Evolutionary conservation across 2,329 filamentous ascomycete genomes (phyloP).

Genomic region (Fonsecaea pedrosoi): DNA sequence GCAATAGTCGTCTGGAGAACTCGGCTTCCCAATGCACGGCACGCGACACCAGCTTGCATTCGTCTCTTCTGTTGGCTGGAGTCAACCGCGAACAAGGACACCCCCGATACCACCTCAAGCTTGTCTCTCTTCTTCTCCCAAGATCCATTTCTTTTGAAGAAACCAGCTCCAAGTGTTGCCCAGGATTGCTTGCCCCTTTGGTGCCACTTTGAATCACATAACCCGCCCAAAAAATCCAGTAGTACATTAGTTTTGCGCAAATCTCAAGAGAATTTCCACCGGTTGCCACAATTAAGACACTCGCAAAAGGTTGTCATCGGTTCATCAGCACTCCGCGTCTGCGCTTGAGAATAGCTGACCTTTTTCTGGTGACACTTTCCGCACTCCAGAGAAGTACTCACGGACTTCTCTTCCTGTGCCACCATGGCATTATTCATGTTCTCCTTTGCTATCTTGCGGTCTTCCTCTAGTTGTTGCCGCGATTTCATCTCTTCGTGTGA

Average conservation of each 20-base stretch:
- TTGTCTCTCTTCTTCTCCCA: not conserved
- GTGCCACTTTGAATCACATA: not conserved
- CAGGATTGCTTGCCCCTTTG: not conserved
- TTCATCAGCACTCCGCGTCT: conserved; percentile 94
- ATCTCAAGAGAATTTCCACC: conserved; percentile 47
- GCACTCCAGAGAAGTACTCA: conserved; percentile 86
- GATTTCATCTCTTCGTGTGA: conserved; percentile 89
- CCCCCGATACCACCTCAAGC: not conserved
- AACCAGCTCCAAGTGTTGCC: not conserved
- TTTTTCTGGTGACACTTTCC: conserved; percentile 91
- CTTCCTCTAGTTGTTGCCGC: conserved; percentile 76
- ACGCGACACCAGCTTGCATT: not conserved
- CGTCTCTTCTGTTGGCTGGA: not conserved
- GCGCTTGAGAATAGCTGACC: conserved; percentile 94
- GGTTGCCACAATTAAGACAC: conserved; percentile 56
- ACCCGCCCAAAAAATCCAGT: not conserved
- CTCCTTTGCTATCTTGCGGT: conserved; percentile 79
- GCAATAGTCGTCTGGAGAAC: not conserved
- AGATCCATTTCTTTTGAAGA: not conserved
- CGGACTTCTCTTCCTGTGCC: conserved; percentile 86
- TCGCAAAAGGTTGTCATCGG: conserved; percentile 65
- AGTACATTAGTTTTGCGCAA: not conserved
- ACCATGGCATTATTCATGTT: conserved; percentile 99
- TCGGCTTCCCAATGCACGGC: not conserved
- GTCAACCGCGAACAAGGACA: not conserved